Evolutionary conservation across 139 green algal genomes (phyloP), one percentile per base, ranked within the genome.

Genomic region (Chlamydomonas asymmetrica): DNA sequence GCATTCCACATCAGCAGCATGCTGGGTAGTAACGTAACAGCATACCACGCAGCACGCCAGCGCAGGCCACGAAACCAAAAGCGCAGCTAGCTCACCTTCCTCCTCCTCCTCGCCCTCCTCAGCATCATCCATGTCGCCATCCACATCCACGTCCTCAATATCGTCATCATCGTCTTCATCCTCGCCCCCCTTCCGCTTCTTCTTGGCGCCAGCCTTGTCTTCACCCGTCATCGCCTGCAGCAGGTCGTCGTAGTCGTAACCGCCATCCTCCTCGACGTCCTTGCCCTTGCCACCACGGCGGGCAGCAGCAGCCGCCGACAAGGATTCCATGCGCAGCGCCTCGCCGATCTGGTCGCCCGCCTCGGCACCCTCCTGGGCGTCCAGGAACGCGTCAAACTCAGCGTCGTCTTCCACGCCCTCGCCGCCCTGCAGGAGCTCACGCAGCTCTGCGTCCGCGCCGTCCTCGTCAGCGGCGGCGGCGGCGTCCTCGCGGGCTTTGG

Each of bases 171-270:
- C 71, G 13, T 31, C 65, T 18, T 71, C 63, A 3, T 38, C 52
- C 37, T 39, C 63, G n/a, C 32, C 66, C 40, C 31, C 35, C 34
- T 10, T 52, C n/a, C n/a, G n/a, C n/a, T n/a, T 59, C 23, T 57
- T 52, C 34, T 64, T 41, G 59, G 34, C 45, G 0, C 38, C 75
- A 27, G 38, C 57, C 23, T 27, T 31, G 37, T 43, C 60, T 9
- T 37, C 67, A 29, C 65, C 57, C 4, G 71, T 64, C 89, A 93
- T 90, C 3, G 88, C 87, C 0, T 64, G 66, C 18, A 80, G 81
- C 37, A 94, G 72, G 18, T 85, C 22, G 29, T 79, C 78, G 75
- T 94, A 95, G 73, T 91, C 86, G 43, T 77, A 92, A 0, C 52
- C 81, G 2, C 66, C 54, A 38, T 86, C 78, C 2, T n/a, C n/a